Evolutionary conservation across 2,329 filamentous ascomycete genomes (phyloP).

Genomic region (Waltergamsia citrina): DNA sequence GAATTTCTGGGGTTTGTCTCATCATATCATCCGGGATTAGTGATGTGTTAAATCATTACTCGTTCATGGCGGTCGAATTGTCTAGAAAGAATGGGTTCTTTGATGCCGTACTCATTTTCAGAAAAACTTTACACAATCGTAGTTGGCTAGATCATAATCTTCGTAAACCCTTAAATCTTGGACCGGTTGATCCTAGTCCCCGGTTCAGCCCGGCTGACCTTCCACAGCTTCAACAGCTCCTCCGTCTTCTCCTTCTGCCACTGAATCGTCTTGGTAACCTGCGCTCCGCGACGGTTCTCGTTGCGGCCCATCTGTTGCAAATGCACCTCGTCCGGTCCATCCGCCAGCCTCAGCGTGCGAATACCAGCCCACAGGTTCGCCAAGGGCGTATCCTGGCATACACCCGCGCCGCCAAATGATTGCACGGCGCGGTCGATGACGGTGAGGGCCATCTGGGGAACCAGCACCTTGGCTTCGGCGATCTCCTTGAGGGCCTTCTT

Average conservation of each 20-base stretch:
- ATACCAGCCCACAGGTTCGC: constrained; percentile 75
- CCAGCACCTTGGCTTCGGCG: constrained; percentile 87
- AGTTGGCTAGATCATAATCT: background rate
- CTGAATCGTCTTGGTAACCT: constrained; percentile 51
- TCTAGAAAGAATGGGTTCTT: too few species aligned
- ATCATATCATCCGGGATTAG: too few species aligned
- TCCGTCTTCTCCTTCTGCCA: constrained; percentile 56
- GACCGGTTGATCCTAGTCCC: constrained; percentile 40
- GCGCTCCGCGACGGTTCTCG: constrained; percentile 62
- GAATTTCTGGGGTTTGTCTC: too few species aligned
- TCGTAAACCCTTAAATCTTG: constrained; percentile 28
- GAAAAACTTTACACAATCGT: background rate
- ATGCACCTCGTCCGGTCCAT: constrained; percentile 96
- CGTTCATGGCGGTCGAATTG: too few species aligned
- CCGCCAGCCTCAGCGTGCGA: constrained; percentile 75
- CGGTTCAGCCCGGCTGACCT: constrained; percentile 33
- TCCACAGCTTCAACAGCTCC: constrained; percentile 54
- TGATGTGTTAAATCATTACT: too few species aligned
- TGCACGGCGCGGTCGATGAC: constrained; percentile 95
- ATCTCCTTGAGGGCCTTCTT: constrained; percentile 91
- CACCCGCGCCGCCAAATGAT: constrained; percentile 81
- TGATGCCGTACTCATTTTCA: background rate
- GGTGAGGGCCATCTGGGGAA: constrained; percentile 70
- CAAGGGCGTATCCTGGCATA: constrained; percentile 89
- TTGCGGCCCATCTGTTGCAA: constrained; percentile 71